A percentile compares a stretch with the other conserved stretches of the same genome.
These are phyloP conservation scores for Colletotrichum phormii DNA, from an alignment of 2,329 filamentous ascomycete genomes.

Conservation along the genomic window DNA sequence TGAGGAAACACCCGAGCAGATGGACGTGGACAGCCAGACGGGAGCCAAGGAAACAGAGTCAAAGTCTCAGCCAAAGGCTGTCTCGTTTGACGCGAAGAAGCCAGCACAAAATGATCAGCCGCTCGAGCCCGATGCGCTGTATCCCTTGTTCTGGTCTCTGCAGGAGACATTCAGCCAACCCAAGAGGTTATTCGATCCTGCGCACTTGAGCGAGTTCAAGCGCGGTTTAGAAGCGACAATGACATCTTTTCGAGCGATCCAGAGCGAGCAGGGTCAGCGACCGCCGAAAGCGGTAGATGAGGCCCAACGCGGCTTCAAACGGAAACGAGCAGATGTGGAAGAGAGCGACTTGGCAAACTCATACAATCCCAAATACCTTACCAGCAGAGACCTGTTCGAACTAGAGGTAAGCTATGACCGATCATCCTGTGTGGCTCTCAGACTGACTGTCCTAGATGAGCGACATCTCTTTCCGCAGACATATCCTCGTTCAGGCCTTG, in stretches of 20 bases:
- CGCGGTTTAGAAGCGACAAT: constrained; percentile 77
- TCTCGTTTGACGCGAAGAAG: constrained; percentile 57
- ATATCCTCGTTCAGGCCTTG: constrained; percentile 93
- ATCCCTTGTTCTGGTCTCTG: constrained; percentile 93
- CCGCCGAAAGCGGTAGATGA: constrained; percentile 70
- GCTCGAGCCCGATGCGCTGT: constrained; percentile 78
- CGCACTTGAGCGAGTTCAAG: constrained; percentile 84
- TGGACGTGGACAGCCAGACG: constrained; percentile 73
- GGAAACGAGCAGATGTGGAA: constrained; percentile 72
- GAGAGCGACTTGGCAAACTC: constrained; percentile 70
- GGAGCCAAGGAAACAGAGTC: constrained; percentile 48
- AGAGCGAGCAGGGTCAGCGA: constrained; percentile 58
- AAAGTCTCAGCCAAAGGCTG: constrained; percentile 53
- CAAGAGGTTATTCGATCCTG: constrained; percentile 79
- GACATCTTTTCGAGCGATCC: constrained; percentile 64
- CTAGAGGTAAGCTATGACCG: constrained; percentile 75
- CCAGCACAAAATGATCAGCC: constrained; percentile 56
- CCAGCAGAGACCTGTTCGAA: constrained; percentile 95
- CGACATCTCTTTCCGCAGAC: constrained; percentile 92
- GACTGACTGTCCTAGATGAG: constrained; percentile 71
- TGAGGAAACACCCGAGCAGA: constrained; percentile 59
- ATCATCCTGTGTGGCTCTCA: too few species aligned
- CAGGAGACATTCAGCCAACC: constrained; percentile 94
- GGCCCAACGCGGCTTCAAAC: constrained; percentile 73
- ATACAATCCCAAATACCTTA: constrained; percentile 98